Percentiles rank a stretch among this genome's conserved stretches.
These are phyloP conservation scores for Lecanosticta acicola DNA, from an alignment of 2,329 filamentous ascomycete genomes.

Conservation along the genomic window DNA sequence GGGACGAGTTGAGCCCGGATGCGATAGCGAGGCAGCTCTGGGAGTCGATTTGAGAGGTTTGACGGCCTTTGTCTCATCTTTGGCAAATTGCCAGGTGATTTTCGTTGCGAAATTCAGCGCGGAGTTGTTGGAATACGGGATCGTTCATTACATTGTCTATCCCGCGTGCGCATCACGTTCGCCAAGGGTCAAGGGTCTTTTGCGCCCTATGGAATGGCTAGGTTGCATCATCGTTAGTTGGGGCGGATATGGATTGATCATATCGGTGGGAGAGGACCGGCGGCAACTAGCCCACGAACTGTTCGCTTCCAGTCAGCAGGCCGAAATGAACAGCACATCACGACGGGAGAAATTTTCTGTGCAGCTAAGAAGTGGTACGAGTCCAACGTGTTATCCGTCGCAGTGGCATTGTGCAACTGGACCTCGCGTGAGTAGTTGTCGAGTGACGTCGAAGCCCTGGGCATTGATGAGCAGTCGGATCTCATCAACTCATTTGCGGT, in stretches of 20 bases:
- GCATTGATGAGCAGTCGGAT: neutral
- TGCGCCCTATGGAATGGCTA: too few species aligned
- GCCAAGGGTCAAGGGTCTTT: too few species aligned
- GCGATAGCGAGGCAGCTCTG: constrained; percentile 23
- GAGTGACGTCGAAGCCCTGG: neutral
- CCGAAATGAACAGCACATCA: neutral
- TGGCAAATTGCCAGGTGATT: too few species aligned
- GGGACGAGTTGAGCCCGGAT: constrained; percentile 17
- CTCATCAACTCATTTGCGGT: neutral
- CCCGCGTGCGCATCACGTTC: too few species aligned
- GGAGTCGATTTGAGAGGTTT: constrained; percentile 12
- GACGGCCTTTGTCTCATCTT: neutral
- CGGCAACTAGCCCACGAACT: neutral
- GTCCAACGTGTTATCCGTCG: too few species aligned
- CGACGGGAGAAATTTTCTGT: neutral
- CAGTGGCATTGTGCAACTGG: too few species aligned
- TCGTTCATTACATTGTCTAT: too few species aligned
- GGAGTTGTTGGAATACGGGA: constrained; percentile 3
- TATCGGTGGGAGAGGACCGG: too few species aligned
- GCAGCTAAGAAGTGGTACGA: neutral
- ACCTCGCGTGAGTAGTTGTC: neutral
- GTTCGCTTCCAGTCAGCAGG: neutral
- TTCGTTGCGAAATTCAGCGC: too few species aligned
- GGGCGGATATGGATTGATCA: too few species aligned
- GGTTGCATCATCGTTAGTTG: too few species aligned